Evolutionary conservation across 192 early-diverging fungal species (phyloP), one percentile per base, ranked within the genome.

Genomic region (Spizellomyces punctatus): DNA sequence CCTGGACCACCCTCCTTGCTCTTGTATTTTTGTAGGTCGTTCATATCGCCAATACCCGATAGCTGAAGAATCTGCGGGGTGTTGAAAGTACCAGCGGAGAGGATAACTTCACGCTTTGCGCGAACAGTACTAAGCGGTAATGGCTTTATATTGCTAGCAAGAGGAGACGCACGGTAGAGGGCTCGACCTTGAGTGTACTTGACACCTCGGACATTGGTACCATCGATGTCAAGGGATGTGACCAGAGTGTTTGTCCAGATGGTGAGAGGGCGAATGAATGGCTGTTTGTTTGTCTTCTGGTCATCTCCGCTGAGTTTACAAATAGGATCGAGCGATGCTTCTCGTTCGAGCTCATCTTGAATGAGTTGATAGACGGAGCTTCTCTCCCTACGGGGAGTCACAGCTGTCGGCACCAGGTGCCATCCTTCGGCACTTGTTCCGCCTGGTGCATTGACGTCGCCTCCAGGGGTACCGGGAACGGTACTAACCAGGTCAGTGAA

Each of bases 21-120:
- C 27, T 36, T 36, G 27, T 2, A 36, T 36, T 56, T 56, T 7
- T 56, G n/a, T 6, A 56, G 54, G n/a, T 19, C n/a, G 22, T 56
- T 22, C n/a, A 22, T n/a, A 7, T 56, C 22, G 54, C 54, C 54
- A 22, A 56, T 7, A 0, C 54, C 54, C n/a, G 54, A 56, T 6
- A 56, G 54, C 7, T 56, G 54, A 0, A 56, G 54, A 56, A 56
- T 56, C 7, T 56, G n/a, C n/a, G 54, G 54, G n/a, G 54, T 56
- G 54, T 56, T 56, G 54, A 56, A 19, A 5, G 54, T 22, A 22
- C 54, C 54, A n/a, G 54, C 54, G 0, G n/a, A 4, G 22, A 56
- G n/a, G 54, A 56, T 56, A n/a, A 56, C 54, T 56, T 56, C 54
- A 19, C 22, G n/a, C 54, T 56, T 56, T 22, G 22, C 54, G n/a